Percentiles rank a stretch among this genome's conserved stretches.
Evolutionary conservation across 805 yeast species (phyloP).

Genomic region (Maudiozyma barnettii): DNA sequence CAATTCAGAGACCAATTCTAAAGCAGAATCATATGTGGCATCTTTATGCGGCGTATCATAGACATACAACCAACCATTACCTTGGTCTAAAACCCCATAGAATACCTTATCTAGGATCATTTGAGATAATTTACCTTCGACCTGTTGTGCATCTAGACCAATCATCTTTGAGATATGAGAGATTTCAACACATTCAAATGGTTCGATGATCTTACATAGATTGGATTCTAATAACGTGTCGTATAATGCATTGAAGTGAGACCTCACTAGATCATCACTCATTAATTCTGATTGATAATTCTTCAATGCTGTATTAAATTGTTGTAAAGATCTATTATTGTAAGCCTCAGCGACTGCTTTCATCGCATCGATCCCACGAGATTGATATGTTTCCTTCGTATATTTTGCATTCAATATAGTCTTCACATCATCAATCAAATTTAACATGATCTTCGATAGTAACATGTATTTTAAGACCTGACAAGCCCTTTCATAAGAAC

Average conservation of each 20-base stretch:
- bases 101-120: constrained; percentile 95
- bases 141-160: constrained; percentile 77
- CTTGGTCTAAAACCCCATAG: constrained; percentile 94
- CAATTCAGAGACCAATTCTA: constrained; percentile 80
- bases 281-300: constrained; percentile 67
- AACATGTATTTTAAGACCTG: constrained; percentile 86
- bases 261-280: constrained; percentile 77
- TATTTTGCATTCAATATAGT: constrained; percentile 66
- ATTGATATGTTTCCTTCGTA: constrained; percentile 56
- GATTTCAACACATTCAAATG: constrained; percentile 92
- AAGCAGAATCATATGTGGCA: constrained; percentile 77
- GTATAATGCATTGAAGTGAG: constrained; percentile 86
- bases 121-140: constrained; percentile 89
- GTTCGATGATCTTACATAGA: constrained; percentile 88
- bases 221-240: constrained; percentile 90
- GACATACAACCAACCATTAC: constrained; percentile 92
- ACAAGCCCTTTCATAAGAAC: constrained; percentile 58
- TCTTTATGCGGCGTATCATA: constrained; percentile 85
- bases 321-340: constrained; percentile 79
- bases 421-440: constrained; percentile 76
- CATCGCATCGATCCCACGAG: constrained; percentile 91
- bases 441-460: constrained; percentile 86
- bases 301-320: constrained; percentile 75
- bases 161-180: constrained; percentile 79
- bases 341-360: constrained; percentile 86